phyloP scores from a whole-genome alignment of 1,284 basidiomycete genomes.

The Ceratobasidium theobromae region DNA sequence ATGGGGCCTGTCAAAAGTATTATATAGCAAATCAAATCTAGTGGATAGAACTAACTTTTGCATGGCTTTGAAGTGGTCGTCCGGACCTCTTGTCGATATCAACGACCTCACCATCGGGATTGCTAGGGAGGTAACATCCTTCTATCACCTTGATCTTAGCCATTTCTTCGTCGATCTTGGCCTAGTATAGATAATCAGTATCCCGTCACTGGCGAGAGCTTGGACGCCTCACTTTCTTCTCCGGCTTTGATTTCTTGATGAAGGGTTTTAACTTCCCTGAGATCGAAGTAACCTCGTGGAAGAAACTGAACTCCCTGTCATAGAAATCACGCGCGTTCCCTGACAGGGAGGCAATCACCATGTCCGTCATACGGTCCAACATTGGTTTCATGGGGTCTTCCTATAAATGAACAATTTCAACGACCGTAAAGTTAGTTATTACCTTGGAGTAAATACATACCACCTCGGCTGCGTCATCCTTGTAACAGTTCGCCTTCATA shows the following conservation, averaged over 20 bases:
- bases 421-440: no score
- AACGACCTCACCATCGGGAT: constrained; percentile 94
- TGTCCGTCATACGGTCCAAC: constrained; percentile 83
- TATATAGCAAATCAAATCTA: background rate
- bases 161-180: constrained; percentile 99
- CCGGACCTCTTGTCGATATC: constrained; percentile 98
- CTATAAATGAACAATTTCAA: constrained; percentile 46
- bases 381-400: constrained; percentile 94
- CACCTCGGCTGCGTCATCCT: constrained; percentile 83
- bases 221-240: constrained; percentile 78
- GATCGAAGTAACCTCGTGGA: constrained; percentile 95
- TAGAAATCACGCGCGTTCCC: constrained; percentile 93
- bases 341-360: constrained; percentile 82
- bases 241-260: constrained; percentile 93
- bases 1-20: constrained; percentile 72
- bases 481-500: constrained; percentile 98
- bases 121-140: constrained; percentile 96
- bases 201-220: background rate
- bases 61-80: constrained; percentile 93
- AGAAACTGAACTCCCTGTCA: constrained; percentile 94
- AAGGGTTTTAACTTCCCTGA: constrained; percentile 97
- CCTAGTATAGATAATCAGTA: constrained; percentile 50
- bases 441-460: constrained; percentile 49
- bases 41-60: constrained; percentile 67
- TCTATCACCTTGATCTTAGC: constrained; percentile 89